phyloP scores from a whole-genome alignment of 108 stramenopile species.

The Cyclotella choctawhatcheeana region DNA sequence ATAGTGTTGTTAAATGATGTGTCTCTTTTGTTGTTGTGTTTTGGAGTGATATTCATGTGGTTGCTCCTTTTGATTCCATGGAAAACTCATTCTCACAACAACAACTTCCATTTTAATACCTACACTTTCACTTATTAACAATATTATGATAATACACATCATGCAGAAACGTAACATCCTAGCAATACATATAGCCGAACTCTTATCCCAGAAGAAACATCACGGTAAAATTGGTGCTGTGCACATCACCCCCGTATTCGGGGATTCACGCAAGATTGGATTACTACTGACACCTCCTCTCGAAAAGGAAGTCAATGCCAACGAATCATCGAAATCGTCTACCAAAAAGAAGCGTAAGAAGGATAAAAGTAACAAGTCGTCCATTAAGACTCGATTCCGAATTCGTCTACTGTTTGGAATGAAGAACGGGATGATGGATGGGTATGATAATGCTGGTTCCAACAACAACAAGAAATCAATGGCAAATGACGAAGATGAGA shows the following conservation, averaged over 20 bases:
- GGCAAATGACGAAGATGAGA: too few relatives aligned
- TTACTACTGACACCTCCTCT: constrained; percentile 60
- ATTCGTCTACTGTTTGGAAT: constrained; percentile 81
- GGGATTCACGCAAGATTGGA: constrained; percentile 55
- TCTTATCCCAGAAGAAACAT: constrained; percentile 62
- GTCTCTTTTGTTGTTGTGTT: not conserved
- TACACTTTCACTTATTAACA: not conserved
- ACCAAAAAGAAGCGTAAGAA: constrained; percentile 26
- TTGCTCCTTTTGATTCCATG: not conserved
- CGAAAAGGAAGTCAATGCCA: not conserved
- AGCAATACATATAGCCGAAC: constrained; percentile 60
- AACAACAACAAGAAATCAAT: too few relatives aligned
- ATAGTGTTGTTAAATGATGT: not conserved
- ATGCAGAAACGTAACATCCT: constrained; percentile 84
- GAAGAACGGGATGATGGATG: constrained; percentile 19
- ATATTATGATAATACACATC: not conserved
- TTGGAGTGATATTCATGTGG: not conserved
- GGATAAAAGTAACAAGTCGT: constrained; percentile 19
- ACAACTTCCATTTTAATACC: not conserved
- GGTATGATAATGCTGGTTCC: not conserved
- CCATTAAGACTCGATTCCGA: constrained; percentile 67
- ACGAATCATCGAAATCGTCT: constrained; percentile 36
- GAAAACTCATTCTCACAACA: too few relatives aligned
- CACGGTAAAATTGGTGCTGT: constrained; percentile 49
- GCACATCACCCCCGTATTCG: constrained; percentile 45